Evolutionary conservation across 768 basidiomycete genomes (phyloP).

Genomic region (Lentinula detonsa): DNA sequence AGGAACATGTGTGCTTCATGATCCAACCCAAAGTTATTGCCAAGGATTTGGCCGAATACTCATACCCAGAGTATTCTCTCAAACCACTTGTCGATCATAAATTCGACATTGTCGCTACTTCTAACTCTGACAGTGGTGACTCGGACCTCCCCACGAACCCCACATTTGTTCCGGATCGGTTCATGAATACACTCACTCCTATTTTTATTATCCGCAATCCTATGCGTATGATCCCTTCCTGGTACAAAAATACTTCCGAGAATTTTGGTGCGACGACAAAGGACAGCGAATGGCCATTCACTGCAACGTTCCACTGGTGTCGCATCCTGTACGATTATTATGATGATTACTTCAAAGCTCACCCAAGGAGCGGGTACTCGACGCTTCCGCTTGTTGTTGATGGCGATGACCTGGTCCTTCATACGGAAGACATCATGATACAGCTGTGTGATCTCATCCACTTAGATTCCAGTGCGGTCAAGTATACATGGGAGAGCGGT

Average conservation of each 20-base stretch:
- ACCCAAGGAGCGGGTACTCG: background rate
- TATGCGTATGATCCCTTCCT: background rate
- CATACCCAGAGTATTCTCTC: constrained; percentile 1
- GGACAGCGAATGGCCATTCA: background rate
- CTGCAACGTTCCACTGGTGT: background rate
- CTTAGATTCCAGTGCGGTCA: background rate
- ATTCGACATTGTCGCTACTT: background rate
- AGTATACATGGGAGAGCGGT: background rate
- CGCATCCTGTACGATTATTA: constrained; percentile 2
- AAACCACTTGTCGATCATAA: background rate
- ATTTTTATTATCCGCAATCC: constrained; percentile 3
- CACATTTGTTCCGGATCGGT: constrained; percentile 1
- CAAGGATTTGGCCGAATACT: background rate
- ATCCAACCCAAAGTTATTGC: background rate
- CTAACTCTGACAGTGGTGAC: background rate
- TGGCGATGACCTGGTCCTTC: background rate
- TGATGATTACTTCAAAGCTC: constrained; percentile 1
- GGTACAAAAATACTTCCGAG: background rate
- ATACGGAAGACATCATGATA: constrained; percentile 1
- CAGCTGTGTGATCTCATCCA: background rate
- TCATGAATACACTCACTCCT: constrained; percentile 1
- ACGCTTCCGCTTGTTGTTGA: background rate
- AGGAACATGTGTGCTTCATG: constrained; percentile 5
- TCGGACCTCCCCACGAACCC: background rate
- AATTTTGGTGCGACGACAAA: background rate